Evolutionary conservation across 2,329 filamentous ascomycete genomes (phyloP).

Genomic region (Colletotrichum cordylinicola): DNA sequence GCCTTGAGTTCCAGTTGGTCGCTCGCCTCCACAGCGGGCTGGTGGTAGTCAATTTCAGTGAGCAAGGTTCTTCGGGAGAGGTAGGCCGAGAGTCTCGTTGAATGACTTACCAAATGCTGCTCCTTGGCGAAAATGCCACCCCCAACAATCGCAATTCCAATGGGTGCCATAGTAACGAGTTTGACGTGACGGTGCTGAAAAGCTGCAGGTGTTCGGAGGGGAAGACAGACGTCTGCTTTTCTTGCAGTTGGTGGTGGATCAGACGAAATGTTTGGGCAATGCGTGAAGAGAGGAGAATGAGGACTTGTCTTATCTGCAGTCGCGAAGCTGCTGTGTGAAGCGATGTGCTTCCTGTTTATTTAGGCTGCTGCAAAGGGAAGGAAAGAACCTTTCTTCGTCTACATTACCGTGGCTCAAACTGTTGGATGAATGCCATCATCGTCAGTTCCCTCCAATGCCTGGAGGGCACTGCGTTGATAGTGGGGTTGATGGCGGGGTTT

Average conservation of each 20-base stretch:
- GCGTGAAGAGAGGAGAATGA: background rate
- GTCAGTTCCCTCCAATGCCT: conserved; percentile 7
- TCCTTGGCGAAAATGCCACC: conserved; percentile 67
- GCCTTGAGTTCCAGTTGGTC: conserved; percentile 62
- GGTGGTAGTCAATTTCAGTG: background rate
- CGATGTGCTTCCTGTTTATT: background rate
- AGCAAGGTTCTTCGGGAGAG: background rate
- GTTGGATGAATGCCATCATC: background rate
- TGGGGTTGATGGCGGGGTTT: conserved; percentile 2
- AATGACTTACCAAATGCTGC: conserved; percentile 57
- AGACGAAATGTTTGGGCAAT: background rate
- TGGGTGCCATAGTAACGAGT: conserved; percentile 36
- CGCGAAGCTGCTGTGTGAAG: no score
- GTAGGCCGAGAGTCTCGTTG: background rate
- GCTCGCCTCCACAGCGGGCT: conserved; percentile 64
- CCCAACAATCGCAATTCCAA: conserved; percentile 66
- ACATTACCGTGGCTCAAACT: background rate
- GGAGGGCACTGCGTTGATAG: background rate
- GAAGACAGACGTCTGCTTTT: background rate
- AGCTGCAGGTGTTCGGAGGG: background rate
- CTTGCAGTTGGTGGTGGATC: background rate
- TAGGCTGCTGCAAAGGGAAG: background rate
- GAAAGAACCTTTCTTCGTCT: background rate
- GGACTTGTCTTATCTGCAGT: no score
- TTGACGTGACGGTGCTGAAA: background rate